These are phyloP conservation scores for Oryza australiensis DNA, from an alignment of 176 grass and related monocot species.

Conservation along the genomic window DNA sequence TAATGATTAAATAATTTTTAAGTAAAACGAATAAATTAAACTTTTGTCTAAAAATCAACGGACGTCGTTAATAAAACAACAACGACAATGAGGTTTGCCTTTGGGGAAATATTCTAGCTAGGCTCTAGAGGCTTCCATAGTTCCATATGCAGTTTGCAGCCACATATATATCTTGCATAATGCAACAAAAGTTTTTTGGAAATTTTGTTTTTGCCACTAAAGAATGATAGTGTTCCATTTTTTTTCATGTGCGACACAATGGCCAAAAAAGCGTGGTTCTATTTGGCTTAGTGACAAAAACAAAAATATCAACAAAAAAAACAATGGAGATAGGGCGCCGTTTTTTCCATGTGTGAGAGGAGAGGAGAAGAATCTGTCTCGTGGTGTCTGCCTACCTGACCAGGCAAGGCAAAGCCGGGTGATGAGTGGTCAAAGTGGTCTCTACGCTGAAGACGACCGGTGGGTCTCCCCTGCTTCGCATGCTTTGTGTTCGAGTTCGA, in stretches of 20 bases:
- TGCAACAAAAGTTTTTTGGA: neutral
- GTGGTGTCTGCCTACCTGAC: conserved; percentile 42
- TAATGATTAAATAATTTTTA: no score
- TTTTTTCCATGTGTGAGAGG: conserved; percentile 18
- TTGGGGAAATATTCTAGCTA: neutral
- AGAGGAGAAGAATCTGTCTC: neutral
- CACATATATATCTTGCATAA: neutral
- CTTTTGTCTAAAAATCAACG: no score
- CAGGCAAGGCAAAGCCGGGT: neutral
- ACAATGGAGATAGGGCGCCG: no score
- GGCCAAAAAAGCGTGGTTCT: neutral
- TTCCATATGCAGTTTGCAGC: neutral
- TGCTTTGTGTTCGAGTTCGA: conserved; percentile 16
- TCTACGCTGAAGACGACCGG: conserved; percentile 28
- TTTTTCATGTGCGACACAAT: neutral
- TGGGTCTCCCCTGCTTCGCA: neutral
- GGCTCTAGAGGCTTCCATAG: neutral
- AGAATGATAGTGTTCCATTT: neutral
- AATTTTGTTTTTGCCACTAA: neutral
- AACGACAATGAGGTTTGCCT: no score
- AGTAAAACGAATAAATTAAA: no score
- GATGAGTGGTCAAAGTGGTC: conserved; percentile 40
- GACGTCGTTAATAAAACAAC: no score
- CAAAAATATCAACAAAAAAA: neutral
- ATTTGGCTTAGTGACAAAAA: neutral